Base-by-base conservation (phyloP, 192 early-diverging fungal genomes). In the Cladochytrium replicatum region DNA sequence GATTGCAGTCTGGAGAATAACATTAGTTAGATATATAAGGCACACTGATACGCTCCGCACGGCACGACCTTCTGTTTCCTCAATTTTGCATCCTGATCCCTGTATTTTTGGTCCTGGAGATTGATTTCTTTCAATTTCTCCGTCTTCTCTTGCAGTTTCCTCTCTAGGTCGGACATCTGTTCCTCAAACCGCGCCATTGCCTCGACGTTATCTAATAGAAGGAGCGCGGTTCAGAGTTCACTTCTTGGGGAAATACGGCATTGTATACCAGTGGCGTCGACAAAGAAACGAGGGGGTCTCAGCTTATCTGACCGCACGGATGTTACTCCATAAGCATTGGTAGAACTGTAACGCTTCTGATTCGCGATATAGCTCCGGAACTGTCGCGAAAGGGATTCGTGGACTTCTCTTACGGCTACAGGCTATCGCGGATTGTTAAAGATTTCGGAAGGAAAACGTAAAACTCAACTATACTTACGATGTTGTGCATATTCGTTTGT, bases 401-500 rank as follows among this genome's bases (percentile, higher is more conserved):
- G 23, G 25, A 4, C 46, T 24, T 6, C 26, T 7, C 4, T 29
- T 29, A 24, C 38, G 32, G 23, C 32, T 47, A 1, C 27, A 21
- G 6, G 21, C 24, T 3, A 47, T 2, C 4, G 23, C 27, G 23
- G 46, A 47, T 11, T 47, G 32, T 2, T 4, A n/a, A 24, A 47
- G 38, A 24, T 47, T 34, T 29, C 38, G 32, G 32, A 47, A 47
- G 2, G 46, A 22, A 4, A 47, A 5, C 2, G 22, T 31, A 24
- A 37, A 47, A n/a, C 23, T 47, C 38, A 24, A 15, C 23, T 26
- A 15, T 17, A 47, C 22, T 30, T 65, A 55, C 66, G 27, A 83
- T 69, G 8, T 56, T 46, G 58, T 93, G 73, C 6, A 93, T 57
- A 0, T 61, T 43, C 22, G 69, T 64, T 42, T 71, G 59, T 26